Conservation (phyloP, 148 eudicot species). For the Silene latifolia region DNA sequence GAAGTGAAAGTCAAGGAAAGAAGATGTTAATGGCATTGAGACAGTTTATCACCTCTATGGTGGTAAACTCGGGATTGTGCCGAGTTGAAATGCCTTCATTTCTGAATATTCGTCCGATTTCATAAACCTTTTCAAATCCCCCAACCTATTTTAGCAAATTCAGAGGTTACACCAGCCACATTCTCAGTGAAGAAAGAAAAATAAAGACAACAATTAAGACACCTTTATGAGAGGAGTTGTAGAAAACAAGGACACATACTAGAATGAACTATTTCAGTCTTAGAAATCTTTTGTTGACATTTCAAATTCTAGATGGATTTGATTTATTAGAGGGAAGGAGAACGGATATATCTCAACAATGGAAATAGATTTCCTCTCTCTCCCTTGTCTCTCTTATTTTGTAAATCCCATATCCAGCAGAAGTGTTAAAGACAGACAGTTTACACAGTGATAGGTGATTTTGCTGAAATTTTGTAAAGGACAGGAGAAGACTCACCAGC, state of each 20-base stretch:
- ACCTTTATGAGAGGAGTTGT: not conserved
- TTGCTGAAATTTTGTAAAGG: not conserved
- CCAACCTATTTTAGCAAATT: slow-evolving; percentile 59
- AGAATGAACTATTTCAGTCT: not conserved
- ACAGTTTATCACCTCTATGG: slow-evolving; percentile 67
- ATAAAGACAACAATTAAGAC: not conserved
- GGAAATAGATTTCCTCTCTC: not conserved
- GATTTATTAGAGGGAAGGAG: not conserved
- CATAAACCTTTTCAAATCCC: slow-evolving; percentile 94
- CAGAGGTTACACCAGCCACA: slow-evolving; percentile 6
- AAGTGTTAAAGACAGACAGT: not conserved
- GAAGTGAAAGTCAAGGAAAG: not conserved
- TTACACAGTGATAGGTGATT: not conserved
- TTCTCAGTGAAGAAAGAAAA: not conserved
- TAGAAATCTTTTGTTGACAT: not conserved
- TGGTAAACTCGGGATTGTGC: slow-evolving; percentile 98
- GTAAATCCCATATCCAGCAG: not conserved
- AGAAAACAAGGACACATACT: not conserved
- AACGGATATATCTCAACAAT: not conserved
- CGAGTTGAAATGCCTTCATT: slow-evolving; percentile 99
- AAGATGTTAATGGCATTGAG: not conserved
- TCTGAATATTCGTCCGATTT: slow-evolving; percentile 89
- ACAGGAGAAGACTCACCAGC: slow-evolving; percentile 52
- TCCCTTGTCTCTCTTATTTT: too few relatives aligned
- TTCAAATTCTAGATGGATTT: not conserved